Conservation (phyloP, 495 filamentous ascomycete species). For the Daldinia concentrica region DNA sequence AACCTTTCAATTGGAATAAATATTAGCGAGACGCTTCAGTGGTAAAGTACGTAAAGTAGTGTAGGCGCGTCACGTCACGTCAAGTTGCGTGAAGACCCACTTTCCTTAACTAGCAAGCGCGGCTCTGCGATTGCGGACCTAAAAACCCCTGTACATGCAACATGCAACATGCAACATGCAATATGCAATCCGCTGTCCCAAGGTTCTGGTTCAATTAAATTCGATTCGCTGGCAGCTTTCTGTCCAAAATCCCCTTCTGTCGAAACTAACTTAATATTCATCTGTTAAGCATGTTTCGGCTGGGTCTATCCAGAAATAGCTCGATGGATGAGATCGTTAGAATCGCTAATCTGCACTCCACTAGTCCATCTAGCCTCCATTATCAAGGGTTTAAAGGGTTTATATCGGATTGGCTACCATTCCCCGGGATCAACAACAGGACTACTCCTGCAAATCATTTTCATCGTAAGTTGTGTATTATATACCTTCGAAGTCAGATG, state of each 20-base stretch:
- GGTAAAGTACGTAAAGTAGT: neutral
- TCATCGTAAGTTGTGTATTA: conserved; percentile 10
- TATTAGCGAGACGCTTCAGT: conserved; percentile 7
- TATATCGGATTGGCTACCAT: neutral
- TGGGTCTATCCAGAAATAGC: neutral
- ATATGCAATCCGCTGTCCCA: conserved; percentile 16
- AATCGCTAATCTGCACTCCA: neutral
- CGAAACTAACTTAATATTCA: neutral
- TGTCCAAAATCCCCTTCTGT: neutral
- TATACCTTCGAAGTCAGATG: conserved; percentile 7
- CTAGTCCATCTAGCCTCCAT: neutral
- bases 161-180: no score
- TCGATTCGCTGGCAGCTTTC: conserved; percentile 5
- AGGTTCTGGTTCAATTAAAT: conserved; percentile 12
- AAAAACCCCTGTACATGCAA: conserved; percentile 6
- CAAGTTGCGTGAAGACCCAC: conserved; percentile 18
- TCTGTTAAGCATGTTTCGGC: neutral
- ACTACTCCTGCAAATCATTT: conserved; percentile 6
- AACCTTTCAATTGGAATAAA: conserved; percentile 13
- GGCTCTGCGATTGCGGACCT: conserved; percentile 6
- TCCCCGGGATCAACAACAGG: neutral
- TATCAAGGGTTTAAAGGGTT: neutral
- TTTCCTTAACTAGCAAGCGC: conserved; percentile 21
- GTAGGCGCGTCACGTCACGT: conserved; percentile 26
- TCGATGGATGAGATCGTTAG: neutral